Evolutionary conservation across 1,139 yeast species (phyloP).

Genomic region (Hyphopichia wangnamkhiaoensis): DNA sequence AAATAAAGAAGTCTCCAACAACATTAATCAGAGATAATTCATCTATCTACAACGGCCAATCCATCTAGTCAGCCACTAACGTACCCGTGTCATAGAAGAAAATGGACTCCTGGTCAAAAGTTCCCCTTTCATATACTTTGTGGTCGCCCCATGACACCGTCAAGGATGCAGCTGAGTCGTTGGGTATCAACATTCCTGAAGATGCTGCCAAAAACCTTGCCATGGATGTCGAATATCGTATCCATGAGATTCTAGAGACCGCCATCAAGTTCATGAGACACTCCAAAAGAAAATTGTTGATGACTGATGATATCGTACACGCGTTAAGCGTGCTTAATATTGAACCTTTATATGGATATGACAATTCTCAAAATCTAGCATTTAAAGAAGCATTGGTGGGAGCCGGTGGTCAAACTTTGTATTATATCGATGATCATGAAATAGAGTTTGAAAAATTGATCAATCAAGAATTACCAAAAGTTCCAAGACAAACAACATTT

Average conservation of each 20-base stretch:
- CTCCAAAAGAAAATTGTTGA: constrained; percentile 77
- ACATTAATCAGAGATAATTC: background rate
- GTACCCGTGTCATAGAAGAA: background rate
- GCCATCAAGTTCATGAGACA: constrained; percentile 97
- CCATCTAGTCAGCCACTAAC: background rate
- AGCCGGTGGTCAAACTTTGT: constrained; percentile 86
- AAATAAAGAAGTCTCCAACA: too few species aligned
- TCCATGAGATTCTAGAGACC: constrained; percentile 92
- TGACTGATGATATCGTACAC: constrained; percentile 78
- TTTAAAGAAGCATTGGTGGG: constrained; percentile 86
- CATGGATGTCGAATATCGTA: constrained; percentile 97
- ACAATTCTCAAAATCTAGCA: constrained; percentile 57
- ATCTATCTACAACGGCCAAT: background rate
- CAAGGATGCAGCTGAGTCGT: constrained; percentile 90
- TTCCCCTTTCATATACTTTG: constrained; percentile 78
- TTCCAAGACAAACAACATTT: constrained; percentile 87
- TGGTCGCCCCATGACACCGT: constrained; percentile 99
- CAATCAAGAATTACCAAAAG: constrained; percentile 92
- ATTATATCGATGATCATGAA: constrained; percentile 87
- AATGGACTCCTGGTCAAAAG: constrained; percentile 42
- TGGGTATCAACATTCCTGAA: constrained; percentile 84
- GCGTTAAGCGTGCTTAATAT: constrained; percentile 85
- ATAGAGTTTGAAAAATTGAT: constrained; percentile 92
- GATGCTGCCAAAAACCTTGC: constrained; percentile 94
- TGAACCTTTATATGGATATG: constrained; percentile 83